These are phyloP conservation scores for Monosporascus sp. DNA, from an alignment of 2,329 filamentous ascomycete species.

Conservation along the genomic window DNA sequence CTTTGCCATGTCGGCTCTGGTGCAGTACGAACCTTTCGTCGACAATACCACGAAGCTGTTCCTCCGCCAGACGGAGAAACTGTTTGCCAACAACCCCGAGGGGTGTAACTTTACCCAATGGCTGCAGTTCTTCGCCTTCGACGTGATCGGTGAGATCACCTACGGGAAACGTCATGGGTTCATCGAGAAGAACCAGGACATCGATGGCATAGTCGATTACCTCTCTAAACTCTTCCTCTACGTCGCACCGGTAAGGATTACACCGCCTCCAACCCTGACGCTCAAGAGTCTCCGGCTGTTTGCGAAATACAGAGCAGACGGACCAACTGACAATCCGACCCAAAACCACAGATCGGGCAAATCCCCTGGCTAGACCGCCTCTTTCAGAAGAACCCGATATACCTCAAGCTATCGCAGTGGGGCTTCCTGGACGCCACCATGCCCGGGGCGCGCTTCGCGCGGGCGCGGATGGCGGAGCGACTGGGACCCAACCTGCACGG, in stretches of 20 bases:
- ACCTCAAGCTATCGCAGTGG: conserved; percentile 60
- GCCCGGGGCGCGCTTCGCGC: conserved; percentile 67
- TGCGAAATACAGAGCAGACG: conserved; percentile 1
- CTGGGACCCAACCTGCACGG: conserved; percentile 37
- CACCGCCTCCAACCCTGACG: conserved; percentile 1
- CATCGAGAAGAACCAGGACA: conserved; percentile 66
- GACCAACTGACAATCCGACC: not conserved
- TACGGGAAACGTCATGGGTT: conserved; percentile 73
- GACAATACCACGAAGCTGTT: conserved; percentile 70
- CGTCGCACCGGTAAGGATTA: conserved; percentile 55
- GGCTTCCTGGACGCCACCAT: conserved; percentile 65
- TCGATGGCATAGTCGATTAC: conserved; percentile 67
- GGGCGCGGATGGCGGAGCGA: conserved; percentile 61
- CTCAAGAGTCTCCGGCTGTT: not conserved
- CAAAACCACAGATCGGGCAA: conserved; percentile 55
- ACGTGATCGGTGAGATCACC: conserved; percentile 73
- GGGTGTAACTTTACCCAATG: conserved; percentile 63
- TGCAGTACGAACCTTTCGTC: conserved; percentile 76
- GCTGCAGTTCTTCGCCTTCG: conserved; percentile 78
- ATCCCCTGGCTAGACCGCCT: conserved; percentile 66
- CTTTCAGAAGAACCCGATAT: conserved; percentile 69
- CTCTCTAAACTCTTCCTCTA: conserved; percentile 62
- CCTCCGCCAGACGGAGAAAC: conserved; percentile 53
- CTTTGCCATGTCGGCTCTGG: conserved; percentile 71
- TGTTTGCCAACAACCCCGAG: conserved; percentile 41